Conservation (phyloP, 148 eudicot species). For the Chenopodium album region DNA sequence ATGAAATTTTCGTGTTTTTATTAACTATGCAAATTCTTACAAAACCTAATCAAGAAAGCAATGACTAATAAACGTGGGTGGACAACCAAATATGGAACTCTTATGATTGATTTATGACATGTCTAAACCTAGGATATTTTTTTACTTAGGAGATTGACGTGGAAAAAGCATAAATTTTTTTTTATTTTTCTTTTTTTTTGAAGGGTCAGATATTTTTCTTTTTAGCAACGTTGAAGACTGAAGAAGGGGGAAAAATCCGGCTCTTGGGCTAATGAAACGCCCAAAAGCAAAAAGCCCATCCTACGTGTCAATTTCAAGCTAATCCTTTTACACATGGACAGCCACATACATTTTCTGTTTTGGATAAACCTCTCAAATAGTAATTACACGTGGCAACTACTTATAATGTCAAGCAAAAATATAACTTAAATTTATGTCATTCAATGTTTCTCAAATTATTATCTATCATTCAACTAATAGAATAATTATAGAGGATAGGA, state of each 20-base stretch:
- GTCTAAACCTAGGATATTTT: too few relatives aligned
- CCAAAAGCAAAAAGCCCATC: not conserved
- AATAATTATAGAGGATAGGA: not conserved
- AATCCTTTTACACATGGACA: constrained; percentile 29
- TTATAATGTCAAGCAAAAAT: not conserved
- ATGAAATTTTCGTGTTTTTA: too few relatives aligned
- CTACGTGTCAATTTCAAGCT: constrained; percentile 35
- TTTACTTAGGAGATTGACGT: not conserved
- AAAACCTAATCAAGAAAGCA: too few relatives aligned
- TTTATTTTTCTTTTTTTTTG: too few relatives aligned
- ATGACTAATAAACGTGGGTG: not conserved
- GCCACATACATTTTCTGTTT: constrained; percentile 9
- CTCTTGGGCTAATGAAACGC: constrained; percentile 36
- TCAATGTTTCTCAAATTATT: not conserved
- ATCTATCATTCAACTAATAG: not conserved
- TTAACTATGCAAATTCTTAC: too few relatives aligned
- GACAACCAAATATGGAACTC: too few relatives aligned
- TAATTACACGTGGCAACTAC: constrained; percentile 20
- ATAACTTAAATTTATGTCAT: too few relatives aligned
- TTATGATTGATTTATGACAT: too few relatives aligned
- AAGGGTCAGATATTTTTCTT: constrained; percentile 30
- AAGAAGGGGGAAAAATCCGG: constrained; percentile 16
- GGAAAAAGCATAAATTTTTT: not conserved
- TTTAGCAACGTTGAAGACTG: not conserved
- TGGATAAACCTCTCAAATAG: constrained; percentile 20